Evolutionary conservation across 2,329 filamentous ascomycete genomes (phyloP).

Genomic region (Nemania abortiva): DNA sequence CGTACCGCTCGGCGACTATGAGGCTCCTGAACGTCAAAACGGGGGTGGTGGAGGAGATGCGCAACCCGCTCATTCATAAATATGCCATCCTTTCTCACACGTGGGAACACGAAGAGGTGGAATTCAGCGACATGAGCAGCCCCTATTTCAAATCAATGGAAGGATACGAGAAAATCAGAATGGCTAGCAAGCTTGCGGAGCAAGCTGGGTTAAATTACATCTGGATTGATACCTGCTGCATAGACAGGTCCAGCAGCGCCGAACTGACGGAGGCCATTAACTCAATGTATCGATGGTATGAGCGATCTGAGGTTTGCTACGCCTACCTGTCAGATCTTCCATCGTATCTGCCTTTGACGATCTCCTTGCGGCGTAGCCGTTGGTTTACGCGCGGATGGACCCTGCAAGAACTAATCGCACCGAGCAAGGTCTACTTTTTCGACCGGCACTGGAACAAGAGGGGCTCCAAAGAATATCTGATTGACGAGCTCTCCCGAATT

Average conservation of each 20-base stretch:
- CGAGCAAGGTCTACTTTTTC: constrained; percentile 17
- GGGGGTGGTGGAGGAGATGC: constrained; percentile 9
- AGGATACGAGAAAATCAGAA: constrained; percentile 20
- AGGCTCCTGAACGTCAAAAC: constrained; percentile 18
- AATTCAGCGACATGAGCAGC: constrained; percentile 2
- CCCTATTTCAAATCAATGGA: not conserved
- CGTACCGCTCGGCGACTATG: not conserved
- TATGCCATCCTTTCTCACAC: constrained; percentile 25
- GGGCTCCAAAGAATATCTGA: constrained; percentile 12
- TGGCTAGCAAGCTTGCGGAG: constrained; percentile 6
- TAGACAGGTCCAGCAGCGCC: constrained; percentile 26
- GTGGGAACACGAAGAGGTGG: constrained; percentile 10
- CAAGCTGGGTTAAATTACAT: constrained; percentile 15
- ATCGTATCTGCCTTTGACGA: constrained; percentile 2
- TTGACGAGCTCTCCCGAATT: constrained; percentile 18
- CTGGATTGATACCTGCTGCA: constrained; percentile 25
- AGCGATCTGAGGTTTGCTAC: constrained; percentile 18
- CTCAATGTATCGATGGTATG: constrained; percentile 17
- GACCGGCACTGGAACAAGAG: constrained; percentile 17
- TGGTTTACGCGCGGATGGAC: not conserved
- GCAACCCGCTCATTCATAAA: constrained; percentile 5
- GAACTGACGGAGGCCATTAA: constrained; percentile 9
- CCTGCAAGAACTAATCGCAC: constrained; percentile 12
- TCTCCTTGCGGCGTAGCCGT: constrained; percentile 3
- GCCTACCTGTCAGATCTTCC: constrained; percentile 26